Evolutionary conservation across 2,329 filamentous ascomycete species (phyloP), one percentile per base, ranked within the genome.

Genomic region (Hypoxylon sp.): DNA sequence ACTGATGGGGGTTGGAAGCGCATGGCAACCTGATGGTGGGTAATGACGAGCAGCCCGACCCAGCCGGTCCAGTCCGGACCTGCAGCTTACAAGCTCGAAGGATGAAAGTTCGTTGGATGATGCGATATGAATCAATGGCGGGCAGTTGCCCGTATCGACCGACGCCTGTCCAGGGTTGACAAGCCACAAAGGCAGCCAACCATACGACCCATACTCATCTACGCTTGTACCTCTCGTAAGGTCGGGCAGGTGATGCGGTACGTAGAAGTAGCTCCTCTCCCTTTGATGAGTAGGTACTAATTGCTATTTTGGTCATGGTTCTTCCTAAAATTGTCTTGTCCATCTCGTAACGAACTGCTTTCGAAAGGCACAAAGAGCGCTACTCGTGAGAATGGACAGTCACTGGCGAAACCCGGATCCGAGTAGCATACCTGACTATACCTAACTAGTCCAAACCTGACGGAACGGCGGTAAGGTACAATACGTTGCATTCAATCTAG

Each of bases 11-110:
- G 38, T 60, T 51, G 51, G 53, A 50, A 58, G 55, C 56, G 56
- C 68, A 65, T 67, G 59, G 67, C 58, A 66, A 71, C 66, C 63
- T 56, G 65, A 63, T 65, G 63, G 70, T 68, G 61, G 66, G 70
- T 56, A 70, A 68, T 71, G 69, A 67, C 62, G 59, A 69, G 61
- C 56, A 70, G 67, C 67, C 68, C 65, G 67, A 70, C 28, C 59
- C 53, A 67, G 70, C 65, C 68, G 65, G 63, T 57, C 58, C 64
- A 69, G 70, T 28, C 67, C 67, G 68, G 63, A 68, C 66, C 65
- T 70, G 66, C 69, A 66, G 58, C 53, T 67, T 64, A 70, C 72
- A 68, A 63, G 41, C 32, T 62, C 43, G 49, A 63, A 49, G 63
- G 60, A 62, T 65, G 59, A 62, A 43, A 60, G 71, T 71, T 67